phyloP scores from a whole-genome alignment of 352 stramenopile genomes.

The Globisporangium nunn region DNA sequence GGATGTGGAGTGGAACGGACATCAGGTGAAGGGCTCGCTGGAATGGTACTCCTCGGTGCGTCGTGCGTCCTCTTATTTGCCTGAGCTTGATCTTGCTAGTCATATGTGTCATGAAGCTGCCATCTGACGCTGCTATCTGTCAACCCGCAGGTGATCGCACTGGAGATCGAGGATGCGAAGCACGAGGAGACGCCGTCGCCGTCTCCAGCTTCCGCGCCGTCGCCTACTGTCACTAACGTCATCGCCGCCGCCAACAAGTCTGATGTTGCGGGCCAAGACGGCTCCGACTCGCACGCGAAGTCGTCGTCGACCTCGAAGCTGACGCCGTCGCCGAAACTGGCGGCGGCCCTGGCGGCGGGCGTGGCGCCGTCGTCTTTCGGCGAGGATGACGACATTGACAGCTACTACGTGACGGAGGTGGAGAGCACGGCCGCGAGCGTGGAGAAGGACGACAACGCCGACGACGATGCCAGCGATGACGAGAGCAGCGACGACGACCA shows the following conservation, averaged over 20 bases:
- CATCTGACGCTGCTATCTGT: background rate
- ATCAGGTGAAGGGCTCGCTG: conserved; percentile 45
- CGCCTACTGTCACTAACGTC: background rate
- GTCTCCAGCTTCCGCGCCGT: background rate
- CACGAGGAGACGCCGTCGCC: background rate
- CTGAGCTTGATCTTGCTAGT: too few species aligned
- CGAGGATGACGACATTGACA: conserved; percentile 9
- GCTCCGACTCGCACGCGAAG: background rate
- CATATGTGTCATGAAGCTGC: background rate
- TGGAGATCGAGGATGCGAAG: conserved; percentile 13
- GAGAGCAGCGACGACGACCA: background rate
- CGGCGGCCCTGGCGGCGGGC: conserved; percentile 2
- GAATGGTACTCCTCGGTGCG: conserved; percentile 62
- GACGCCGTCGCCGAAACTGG: conserved; percentile 9
- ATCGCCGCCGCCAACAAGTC: background rate
- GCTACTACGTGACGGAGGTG: conserved; percentile 6
- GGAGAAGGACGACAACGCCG: background rate
- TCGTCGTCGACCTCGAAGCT: conserved; percentile 3
- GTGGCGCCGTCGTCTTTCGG: conserved; percentile 2
- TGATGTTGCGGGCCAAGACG: background rate
- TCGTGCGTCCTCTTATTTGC: background rate
- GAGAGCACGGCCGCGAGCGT: background rate
- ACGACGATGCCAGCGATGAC: conserved; percentile 1
- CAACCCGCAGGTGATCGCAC: conserved; percentile 24
- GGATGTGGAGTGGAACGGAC: conserved; percentile 59